Percentiles rank a stretch among this genome's conserved stretches.
Evolutionary conservation across 1,284 basidiomycete genomes (phyloP).

Genomic region (Ceratobasidium sp.): DNA sequence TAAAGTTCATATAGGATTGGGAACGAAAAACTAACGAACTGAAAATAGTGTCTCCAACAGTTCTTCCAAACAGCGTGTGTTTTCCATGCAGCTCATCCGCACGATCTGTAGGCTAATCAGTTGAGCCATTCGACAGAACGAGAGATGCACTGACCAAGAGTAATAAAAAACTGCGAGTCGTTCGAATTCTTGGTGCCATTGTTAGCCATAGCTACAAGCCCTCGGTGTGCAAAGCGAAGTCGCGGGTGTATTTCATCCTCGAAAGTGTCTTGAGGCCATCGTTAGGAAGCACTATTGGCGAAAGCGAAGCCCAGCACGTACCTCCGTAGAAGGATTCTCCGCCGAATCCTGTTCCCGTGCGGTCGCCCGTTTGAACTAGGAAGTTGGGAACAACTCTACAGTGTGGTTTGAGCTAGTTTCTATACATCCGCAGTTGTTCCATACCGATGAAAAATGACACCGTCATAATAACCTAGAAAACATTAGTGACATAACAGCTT

Average conservation of each 20-base stretch:
- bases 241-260: constrained; percentile 95
- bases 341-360: constrained; percentile 88
- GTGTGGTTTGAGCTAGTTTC: neutral
- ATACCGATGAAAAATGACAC: constrained; percentile 90
- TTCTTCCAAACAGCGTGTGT: constrained; percentile 86
- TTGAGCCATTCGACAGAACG: constrained; percentile 7
- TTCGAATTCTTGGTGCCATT: constrained; percentile 85
- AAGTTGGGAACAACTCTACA: constrained; percentile 83
- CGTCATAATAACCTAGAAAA: constrained; percentile 89
- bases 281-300: neutral
- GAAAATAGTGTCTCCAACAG: constrained; percentile 84
- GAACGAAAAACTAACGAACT: constrained; percentile 64
- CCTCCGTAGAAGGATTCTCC: constrained; percentile 94
- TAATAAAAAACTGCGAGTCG: constrained; percentile 92
- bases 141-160: constrained; percentile 68
- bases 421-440: constrained; percentile 44
- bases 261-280: constrained; percentile 75
- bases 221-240: constrained; percentile 83
- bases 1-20: neutral
- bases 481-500: constrained; percentile 36
- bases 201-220: constrained; percentile 95
- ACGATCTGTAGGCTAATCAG: constrained; percentile 65
- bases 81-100: constrained; percentile 90
- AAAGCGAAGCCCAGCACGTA: constrained; percentile 53
- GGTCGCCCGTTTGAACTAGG: constrained; percentile 95